Percentiles rank a stretch among this genome's conserved stretches.
These are phyloP conservation scores for Stachybotrys chartarum DNA, from an alignment of 2,329 filamentous ascomycete genomes.

Conservation along the genomic window DNA sequence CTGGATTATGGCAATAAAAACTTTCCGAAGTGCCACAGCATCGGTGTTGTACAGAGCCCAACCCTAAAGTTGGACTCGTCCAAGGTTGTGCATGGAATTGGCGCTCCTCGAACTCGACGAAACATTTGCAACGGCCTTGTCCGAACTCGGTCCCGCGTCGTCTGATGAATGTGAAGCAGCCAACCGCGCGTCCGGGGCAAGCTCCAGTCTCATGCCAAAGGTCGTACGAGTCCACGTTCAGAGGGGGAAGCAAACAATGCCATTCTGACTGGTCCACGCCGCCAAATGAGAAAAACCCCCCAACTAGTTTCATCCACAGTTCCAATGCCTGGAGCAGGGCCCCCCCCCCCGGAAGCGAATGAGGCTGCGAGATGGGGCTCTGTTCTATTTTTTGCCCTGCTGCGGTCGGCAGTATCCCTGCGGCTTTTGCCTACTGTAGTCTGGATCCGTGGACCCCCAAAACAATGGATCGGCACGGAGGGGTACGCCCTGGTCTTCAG, in stretches of 20 bases:
- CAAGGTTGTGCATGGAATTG: too few species aligned
- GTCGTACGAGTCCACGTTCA: not conserved
- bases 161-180: too few species aligned
- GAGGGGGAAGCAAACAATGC: not conserved
- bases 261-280: not conserved
- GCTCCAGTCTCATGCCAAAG: not conserved
- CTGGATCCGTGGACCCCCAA: not conserved
- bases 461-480: not conserved
- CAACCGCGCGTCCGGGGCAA: too few species aligned
- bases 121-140: too few species aligned
- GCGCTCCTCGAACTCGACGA: too few species aligned
- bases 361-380: not conserved
- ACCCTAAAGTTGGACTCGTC: too few species aligned
- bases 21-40: too few species aligned
- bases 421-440: too few species aligned
- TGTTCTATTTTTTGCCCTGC: not conserved
- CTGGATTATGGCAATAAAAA: too few species aligned
- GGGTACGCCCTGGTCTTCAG: not conserved
- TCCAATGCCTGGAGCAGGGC: not conserved
- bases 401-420: too few species aligned
- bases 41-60: too few species aligned
- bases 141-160: too few species aligned
- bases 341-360: not conserved
- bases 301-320: not conserved
- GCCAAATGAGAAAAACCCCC: not conserved